These are phyloP conservation scores for Dipteronia sinensis DNA, from an alignment of 345 rosid genomes.

Conservation along the genomic window DNA sequence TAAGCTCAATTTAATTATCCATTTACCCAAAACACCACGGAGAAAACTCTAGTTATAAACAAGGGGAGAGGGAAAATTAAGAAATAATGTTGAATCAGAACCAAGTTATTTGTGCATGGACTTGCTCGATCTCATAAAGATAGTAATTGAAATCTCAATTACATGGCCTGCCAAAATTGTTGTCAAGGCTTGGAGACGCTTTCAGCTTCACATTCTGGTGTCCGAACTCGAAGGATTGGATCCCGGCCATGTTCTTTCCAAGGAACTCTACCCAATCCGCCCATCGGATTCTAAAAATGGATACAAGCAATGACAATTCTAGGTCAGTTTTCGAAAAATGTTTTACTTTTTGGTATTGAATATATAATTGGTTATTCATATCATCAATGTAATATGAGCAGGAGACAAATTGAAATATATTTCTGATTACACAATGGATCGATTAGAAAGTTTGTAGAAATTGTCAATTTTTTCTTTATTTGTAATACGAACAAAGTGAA, in stretches of 20 bases:
- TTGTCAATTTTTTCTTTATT: too few species aligned
- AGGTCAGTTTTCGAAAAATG: neutral
- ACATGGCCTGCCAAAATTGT: neutral
- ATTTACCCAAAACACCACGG: neutral
- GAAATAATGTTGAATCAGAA: too few species aligned
- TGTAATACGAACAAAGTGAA: too few species aligned
- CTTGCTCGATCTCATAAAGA: neutral
- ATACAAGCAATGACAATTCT: neutral
- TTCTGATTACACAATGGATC: neutral
- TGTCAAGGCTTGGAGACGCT: neutral
- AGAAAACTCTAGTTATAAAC: neutral
- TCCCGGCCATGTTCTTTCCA: neutral
- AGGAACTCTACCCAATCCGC: neutral
- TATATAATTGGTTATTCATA: too few species aligned
- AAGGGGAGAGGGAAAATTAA: neutral
- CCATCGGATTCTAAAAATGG: too few species aligned
- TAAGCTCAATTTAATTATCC: neutral
- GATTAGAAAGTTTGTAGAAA: too few species aligned
- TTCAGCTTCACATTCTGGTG: neutral
- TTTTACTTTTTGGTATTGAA: too few species aligned
- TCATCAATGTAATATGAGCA: too few species aligned
- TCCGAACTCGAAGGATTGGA: slow-evolving; percentile 2
- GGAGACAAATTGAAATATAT: too few species aligned
- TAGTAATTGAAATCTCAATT: neutral
- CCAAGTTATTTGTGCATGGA: neutral